A percentile compares a stretch with the other conserved stretches of the same genome.
Evolutionary conservation across 129 eudicot genomes (phyloP).

Genomic region (Pseudognaphalium luteoalbum): DNA sequence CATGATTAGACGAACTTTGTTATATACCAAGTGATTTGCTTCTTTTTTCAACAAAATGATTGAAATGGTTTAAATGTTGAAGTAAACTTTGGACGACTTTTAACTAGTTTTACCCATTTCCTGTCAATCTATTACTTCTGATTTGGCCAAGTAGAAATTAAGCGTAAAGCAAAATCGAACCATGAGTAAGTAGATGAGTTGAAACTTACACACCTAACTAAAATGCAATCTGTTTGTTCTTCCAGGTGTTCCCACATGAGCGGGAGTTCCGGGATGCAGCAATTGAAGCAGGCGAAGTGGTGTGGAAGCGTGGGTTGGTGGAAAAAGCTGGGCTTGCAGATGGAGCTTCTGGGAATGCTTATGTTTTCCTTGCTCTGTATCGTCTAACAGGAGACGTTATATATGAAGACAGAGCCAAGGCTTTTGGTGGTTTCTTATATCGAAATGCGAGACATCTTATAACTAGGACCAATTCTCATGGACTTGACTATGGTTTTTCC

Average conservation of each 20-base stretch:
- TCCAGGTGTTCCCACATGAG: constrained; percentile 59
- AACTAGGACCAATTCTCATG: constrained; percentile 13
- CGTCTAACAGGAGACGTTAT: constrained; percentile 67
- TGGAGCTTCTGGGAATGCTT: constrained; percentile 76
- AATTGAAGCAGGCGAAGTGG: constrained; percentile 92
- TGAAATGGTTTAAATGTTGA: not conserved
- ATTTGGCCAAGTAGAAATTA: not conserved
- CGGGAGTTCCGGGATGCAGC: constrained; percentile 83
- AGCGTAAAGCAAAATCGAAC: not conserved
- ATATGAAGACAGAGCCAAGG: constrained; percentile 76
- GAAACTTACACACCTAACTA: not conserved
- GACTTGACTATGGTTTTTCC: constrained; percentile 43
- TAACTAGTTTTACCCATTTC: not conserved
- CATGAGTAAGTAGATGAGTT: not conserved
- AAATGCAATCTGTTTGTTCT: not conserved
- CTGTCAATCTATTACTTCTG: not conserved
- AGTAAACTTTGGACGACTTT: not conserved
- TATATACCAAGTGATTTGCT: not conserved
- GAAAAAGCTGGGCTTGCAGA: constrained; percentile 77
- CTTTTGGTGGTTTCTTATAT: constrained; percentile 73
- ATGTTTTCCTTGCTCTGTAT: constrained; percentile 66
- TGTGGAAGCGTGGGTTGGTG: constrained; percentile 83
- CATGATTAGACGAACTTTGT: not conserved
- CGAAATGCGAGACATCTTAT: constrained; percentile 39
- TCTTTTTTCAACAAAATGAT: not conserved